A percentile compares a stretch with the other conserved stretches of the same genome.
phyloP scores from a whole-genome alignment of 306 rosid species.

The Inga laurina region DNA sequence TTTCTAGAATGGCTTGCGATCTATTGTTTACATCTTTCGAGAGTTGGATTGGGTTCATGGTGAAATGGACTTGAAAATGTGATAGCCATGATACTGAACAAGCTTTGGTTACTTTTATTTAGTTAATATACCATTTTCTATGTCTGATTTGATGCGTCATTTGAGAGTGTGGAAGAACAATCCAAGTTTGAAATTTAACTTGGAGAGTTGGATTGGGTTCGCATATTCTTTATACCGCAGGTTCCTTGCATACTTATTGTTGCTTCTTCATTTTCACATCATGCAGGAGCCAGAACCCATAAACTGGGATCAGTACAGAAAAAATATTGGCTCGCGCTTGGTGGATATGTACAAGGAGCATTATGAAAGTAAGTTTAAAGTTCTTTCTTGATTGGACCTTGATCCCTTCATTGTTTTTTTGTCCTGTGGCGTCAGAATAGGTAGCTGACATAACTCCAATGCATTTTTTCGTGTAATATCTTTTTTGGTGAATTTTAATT shows the following conservation, averaged over 20 bases:
- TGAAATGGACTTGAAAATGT: not conserved
- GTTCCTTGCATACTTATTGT: not conserved
- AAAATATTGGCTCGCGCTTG: slow-evolving; percentile 91
- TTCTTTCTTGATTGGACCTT: slow-evolving; percentile 1
- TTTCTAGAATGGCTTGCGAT: not conserved
- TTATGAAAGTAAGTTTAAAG: slow-evolving; percentile 75
- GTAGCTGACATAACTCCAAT: not conserved
- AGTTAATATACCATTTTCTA: not conserved
- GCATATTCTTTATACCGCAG: not conserved
- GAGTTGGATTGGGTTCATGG: not conserved
- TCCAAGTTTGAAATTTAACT: not conserved
- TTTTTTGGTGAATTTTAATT: not conserved
- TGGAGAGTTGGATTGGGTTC: not conserved
- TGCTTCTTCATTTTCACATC: slow-evolving; percentile 18
- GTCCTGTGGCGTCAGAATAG: not conserved
- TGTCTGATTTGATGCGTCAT: not conserved
- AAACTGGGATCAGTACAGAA: slow-evolving; percentile 93
- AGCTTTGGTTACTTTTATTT: not conserved
- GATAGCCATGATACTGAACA: not conserved
- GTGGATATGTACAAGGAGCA: slow-evolving; percentile 98
- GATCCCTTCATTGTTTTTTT: not conserved
- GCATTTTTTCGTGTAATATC: not conserved
- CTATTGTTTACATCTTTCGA: not conserved
- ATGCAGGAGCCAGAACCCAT: slow-evolving; percentile 97
- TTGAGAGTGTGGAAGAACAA: not conserved